These are phyloP conservation scores for Penicillium atrosanguineum DNA, from an alignment of 495 filamentous ascomycete genomes.

Conservation along the genomic window DNA sequence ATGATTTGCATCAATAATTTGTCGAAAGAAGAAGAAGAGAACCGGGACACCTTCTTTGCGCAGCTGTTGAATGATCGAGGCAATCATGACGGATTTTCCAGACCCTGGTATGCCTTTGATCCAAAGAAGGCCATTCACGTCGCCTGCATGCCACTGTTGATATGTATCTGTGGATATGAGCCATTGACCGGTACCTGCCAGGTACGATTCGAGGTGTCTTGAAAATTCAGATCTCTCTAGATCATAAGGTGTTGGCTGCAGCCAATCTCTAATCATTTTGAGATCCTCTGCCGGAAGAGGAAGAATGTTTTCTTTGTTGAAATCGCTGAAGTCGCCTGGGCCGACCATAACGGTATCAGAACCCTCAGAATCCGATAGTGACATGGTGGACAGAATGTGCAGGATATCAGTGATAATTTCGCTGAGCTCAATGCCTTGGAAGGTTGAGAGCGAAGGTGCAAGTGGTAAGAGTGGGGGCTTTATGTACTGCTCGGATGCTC, in stretches of 20 bases:
- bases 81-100: constrained; percentile 82
- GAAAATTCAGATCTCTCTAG: constrained; percentile 11
- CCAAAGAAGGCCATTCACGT: constrained; percentile 9
- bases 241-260: constrained; percentile 20
- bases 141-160: constrained; percentile 11
- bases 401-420: too few relatives aligned
- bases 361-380: not conserved
- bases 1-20: constrained; percentile 50
- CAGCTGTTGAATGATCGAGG: constrained; percentile 38
- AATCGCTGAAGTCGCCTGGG: constrained; percentile 3
- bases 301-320: constrained; percentile 16
- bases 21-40: constrained; percentile 55
- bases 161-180: constrained; percentile 12
- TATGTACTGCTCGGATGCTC: too few relatives aligned
- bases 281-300: constrained; percentile 13
- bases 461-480: too few relatives aligned
- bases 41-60: constrained; percentile 25
- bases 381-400: too few relatives aligned
- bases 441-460: too few relatives aligned
- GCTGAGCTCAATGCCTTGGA: too few relatives aligned
- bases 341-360: constrained; percentile 4
- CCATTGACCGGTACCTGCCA: constrained; percentile 5
- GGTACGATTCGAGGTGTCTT: constrained; percentile 10
- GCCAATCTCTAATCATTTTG: constrained; percentile 9
- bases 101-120: constrained; percentile 74